Evolutionary conservation across 192 early-diverging fungal genomes (phyloP), one percentile per base, ranked within the genome.

Genomic region (Coemansia sp.): DNA sequence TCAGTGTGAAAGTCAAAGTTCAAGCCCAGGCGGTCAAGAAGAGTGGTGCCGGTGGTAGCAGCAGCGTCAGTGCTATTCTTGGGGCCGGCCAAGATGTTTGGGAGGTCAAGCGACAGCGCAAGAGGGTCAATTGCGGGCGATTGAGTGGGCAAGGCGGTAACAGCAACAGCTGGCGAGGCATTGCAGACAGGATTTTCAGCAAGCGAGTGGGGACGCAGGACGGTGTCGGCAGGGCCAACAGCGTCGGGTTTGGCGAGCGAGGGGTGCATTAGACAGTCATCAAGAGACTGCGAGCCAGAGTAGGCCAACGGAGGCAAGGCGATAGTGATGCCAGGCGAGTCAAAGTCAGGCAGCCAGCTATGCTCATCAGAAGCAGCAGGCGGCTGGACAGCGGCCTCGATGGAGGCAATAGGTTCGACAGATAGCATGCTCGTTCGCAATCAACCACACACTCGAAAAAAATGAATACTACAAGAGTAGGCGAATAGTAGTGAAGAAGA

Each of bases 341-440:
- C 53, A 55, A 80, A 65, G 63, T 80, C 78, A n/a, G 78, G 78
- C 58, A 80, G 63, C 78, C 78, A 80, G 66, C 48, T 41, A 37
- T 60, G 38, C 21, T 37, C 58, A 37, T 68, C 71, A 29, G 55
- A 23, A 31, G 51, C 10, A 14, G 27, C 27, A 29, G n/a, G 46
- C 46, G 8, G 46, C 46, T 48, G 46, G 46, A 5, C 51, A 31
- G 27, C 51, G 4, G 23, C 51, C 51, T 55, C 51, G 25, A n/a
- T n/a, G 27, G 51, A 55, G 51, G 51, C 27, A 19, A 34, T n/a
- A 50, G 61, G 61, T 50, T 64, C 73, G 27, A 41, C 55, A 2
- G 77, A 75, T 31, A 75, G 68, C 77, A 80, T 80, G 45, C 25
- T 48, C 46, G 44, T 7, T 38, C 38, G 27, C 10, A 39, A 31